Base-by-base conservation (phyloP, 768 basidiomycete genomes). In the Pleurotus djamor region DNA sequence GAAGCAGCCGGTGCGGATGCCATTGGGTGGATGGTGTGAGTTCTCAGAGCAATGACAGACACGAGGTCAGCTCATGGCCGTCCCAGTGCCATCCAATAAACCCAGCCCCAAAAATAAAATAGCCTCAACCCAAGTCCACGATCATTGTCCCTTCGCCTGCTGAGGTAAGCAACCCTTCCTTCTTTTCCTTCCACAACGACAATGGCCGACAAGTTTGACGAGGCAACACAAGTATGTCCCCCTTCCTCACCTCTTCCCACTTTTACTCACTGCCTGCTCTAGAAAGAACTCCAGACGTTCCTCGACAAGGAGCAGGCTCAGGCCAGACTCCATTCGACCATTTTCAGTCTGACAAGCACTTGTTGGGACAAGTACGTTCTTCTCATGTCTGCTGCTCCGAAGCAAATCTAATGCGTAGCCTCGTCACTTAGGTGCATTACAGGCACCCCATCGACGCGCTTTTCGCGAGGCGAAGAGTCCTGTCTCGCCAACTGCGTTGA, bases 401-500 rank as follows among this genome's bases (percentile, higher is more conserved):
- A 38, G 60, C n/a, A 13, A 51, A 48, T 33, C 50, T 35, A 45
- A 21, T 60, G 37, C 16, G 60, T 45, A 57, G 35, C 59, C 41
- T 49, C 61, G 47, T 35, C 58, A 33, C 63, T 28, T 28, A 94
- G 93, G 71, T 96, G 94, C 69, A 80, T 96, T 55, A 88, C 90
- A 0, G 83, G 91, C 48, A 84, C 85, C 14, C 89, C 92, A 10
- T 88, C 88, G 7, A 88, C 84, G 10, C 78, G 85, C 33, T 94
- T 96, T 72, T 89, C 91, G 17, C 79, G 88, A 51, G 75, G 83
- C 43, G 96, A 98, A 74, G 86, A 89, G 66, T 79, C 77, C 58
- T 98, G 96, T 70, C 81, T 98, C 51, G 76, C 81, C 56, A 95
- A 96, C 74, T 97, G 96, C 68, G 94, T 96, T 52, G 92, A 92